Percentiles rank a stretch among this genome's conserved stretches.
Conservation (phyloP, 768 basidiomycete species). For the Cytidiella melzeri region DNA sequence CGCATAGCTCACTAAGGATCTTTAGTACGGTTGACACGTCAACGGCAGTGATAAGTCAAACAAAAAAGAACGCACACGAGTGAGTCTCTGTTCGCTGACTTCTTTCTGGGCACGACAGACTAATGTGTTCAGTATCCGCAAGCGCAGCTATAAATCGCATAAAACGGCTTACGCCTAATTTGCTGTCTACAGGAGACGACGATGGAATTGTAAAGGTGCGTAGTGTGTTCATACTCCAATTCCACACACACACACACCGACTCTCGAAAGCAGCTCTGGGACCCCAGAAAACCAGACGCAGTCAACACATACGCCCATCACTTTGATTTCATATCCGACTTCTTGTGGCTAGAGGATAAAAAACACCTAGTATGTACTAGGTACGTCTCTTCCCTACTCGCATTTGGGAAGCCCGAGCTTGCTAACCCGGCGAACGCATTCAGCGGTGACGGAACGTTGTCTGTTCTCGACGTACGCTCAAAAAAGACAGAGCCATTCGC, state of each 20-base stretch:
- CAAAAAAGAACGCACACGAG: slow-evolving; percentile 22
- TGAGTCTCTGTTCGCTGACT: slow-evolving; percentile 20
- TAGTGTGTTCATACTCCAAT: neutral
- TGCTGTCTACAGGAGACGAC: slow-evolving; percentile 86
- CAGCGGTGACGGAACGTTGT: slow-evolving; percentile 91
- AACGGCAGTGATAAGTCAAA: slow-evolving; percentile 20
- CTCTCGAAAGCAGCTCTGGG: slow-evolving; percentile 69
- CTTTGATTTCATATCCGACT: slow-evolving; percentile 92
- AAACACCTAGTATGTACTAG: slow-evolving; percentile 69
- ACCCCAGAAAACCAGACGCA: slow-evolving; percentile 62
- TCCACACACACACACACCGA: neutral
- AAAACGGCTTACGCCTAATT: slow-evolving; percentile 58
- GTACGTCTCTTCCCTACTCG: slow-evolving; percentile 35
- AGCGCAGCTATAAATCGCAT: slow-evolving; percentile 87
- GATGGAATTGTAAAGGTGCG: slow-evolving; percentile 87
- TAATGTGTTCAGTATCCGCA: slow-evolving; percentile 16
- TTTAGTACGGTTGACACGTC: slow-evolving; percentile 19
- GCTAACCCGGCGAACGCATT: too few relatives aligned
- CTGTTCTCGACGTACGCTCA: slow-evolving; percentile 85
- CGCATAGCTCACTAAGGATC: slow-evolving; percentile 23
- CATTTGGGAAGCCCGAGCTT: neutral
- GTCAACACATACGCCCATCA: slow-evolving; percentile 76
- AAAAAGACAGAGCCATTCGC: slow-evolving; percentile 72
- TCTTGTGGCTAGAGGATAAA: slow-evolving; percentile 79
- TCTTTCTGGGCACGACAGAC: neutral